A percentile compares a stretch with the other conserved stretches of the same genome.
Conservation (phyloP, 495 filamentous ascomycete species). For the Neurospora sp. region DNA sequence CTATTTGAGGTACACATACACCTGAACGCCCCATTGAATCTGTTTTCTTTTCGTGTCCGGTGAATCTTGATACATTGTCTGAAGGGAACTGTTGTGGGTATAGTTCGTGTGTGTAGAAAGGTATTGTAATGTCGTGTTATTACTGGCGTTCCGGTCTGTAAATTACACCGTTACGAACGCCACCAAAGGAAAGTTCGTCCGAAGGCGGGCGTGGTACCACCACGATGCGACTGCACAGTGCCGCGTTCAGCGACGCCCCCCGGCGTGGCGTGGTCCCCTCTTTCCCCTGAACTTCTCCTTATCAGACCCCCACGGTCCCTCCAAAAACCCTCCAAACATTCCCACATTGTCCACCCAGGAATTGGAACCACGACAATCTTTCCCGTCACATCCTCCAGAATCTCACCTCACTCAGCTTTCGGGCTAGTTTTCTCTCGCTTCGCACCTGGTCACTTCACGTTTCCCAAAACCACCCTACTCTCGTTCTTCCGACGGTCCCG, state of each 20-base stretch:
- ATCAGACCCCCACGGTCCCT: neutral
- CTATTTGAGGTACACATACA: neutral
- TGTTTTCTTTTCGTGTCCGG: neutral
- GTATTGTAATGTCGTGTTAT: neutral
- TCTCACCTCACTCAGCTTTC: slow-evolving; percentile 18
- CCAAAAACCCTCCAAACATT: neutral
- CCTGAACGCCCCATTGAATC: neutral
- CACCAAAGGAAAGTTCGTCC: neutral
- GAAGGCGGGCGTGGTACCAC: neutral
- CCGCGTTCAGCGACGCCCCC: neutral
- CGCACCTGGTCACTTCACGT: neutral
- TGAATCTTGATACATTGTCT: neutral
- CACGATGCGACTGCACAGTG: neutral
- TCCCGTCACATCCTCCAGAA: neutral
- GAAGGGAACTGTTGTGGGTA: neutral
- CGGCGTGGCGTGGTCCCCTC: neutral
- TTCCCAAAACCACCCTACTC: slow-evolving; percentile 5
- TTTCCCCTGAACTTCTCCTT: neutral
- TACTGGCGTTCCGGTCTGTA: neutral
- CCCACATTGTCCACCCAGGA: neutral
- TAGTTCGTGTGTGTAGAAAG: neutral
- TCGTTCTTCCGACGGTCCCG: slow-evolving; percentile 8
- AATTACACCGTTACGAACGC: neutral
- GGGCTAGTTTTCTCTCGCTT: slow-evolving; percentile 21
- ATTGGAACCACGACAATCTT: neutral